Base-by-base conservation (phyloP, 768 basidiomycete species). In the Rhizopogon rudus region DNA sequence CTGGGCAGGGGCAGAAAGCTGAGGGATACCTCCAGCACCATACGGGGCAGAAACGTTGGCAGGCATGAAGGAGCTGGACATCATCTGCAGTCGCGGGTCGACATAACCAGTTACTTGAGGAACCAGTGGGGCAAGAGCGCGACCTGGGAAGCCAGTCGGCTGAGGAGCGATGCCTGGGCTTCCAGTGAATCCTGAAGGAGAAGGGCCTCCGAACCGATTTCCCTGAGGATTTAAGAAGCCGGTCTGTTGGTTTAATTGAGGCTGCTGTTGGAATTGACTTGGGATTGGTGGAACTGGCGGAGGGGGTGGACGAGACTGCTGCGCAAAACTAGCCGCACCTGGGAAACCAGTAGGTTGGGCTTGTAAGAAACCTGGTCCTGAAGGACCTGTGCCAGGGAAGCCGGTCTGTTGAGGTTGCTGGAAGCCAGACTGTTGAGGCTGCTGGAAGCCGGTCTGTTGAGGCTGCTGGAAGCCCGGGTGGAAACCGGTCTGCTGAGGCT, bases 61-160 rank as follows among this genome's bases (percentile, higher is more conserved):
- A 12, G 96, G 95, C 84, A 98, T 90, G 73, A 98, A 97, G 0
- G 88, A 86, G 57, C 74, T 88, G n/a, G 85, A 85, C 89, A 97
- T 92, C 82, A 94, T 86, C 67, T 83, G 82, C 49, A 95, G 73
- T 17, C 92, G 75, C 1, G 93, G 93, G 71, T 96, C 89, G 52
- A 88, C 73, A 62, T 81, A 91, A 20, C 92, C 92, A 6, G 92
- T 93, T 52, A 78, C 71, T 63, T 93, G 92, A 14, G 89, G 80
- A 1, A 87, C 74, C 50, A 93, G 78, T 6, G 79, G 77, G 63
- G 70, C 49, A 53, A 64, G 56, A 43, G 74, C 63, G 49, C 66
- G 71, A 28, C 77, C 78, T 13, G 71, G 74, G 61, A 82, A 89
- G 1, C 88, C 86, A 6, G 63, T 65, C 17, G 63, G 68, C 28